Evolutionary conservation across 2,329 filamentous ascomycete genomes (phyloP), one percentile per base, ranked within the genome.

Genomic region (Aspergillus phoenicis): DNA sequence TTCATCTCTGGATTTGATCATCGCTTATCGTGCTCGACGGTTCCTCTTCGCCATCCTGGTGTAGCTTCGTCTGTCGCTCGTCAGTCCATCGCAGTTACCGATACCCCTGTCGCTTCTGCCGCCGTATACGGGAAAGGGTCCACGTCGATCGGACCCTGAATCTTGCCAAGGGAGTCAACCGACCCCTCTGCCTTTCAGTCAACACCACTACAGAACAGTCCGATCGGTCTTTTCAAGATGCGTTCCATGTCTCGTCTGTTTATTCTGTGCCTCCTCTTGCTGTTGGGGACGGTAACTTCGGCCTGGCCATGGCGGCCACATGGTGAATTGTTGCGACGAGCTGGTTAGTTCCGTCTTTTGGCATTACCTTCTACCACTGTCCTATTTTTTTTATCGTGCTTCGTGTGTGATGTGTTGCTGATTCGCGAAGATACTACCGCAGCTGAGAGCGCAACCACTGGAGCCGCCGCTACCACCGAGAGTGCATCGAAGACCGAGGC

Each of bases 191-290:
- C 26, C 48, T 15, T 36, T 39, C 39, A 38, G 36, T 33, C 20
- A 39, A 52, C 24, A 53, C 53, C 30, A 13, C 11, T 17, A 13
- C 26, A 22, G 4, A 51, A 11, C 39, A 13, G 20, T 24, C 20
- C 48, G 30, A 38, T 28, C 33, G 38, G 11, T 45, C 38, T 28
- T 57, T 49, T 51, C 69, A 71, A 59, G 52, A 78, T 78, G 76
- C 74, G 74, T 60, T 70, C 67, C 45, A 60, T 70, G 39, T 63
- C 56, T 20, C 61, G 75, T 38, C 59, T 75, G 54, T 70, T 67
- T 28, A 30, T 78, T 48, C 59, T 79, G 39, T 74, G 71, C 60
- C 69, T 73, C 39, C 60, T 78, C 28, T 59, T 75, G 30, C 53
- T 77, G 57, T 60, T 78, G 51, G 70, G 70, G 8, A 69, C 71